phyloP scores from a whole-genome alignment of 1,284 basidiomycete genomes.

The Vanrija humicola region DNA sequence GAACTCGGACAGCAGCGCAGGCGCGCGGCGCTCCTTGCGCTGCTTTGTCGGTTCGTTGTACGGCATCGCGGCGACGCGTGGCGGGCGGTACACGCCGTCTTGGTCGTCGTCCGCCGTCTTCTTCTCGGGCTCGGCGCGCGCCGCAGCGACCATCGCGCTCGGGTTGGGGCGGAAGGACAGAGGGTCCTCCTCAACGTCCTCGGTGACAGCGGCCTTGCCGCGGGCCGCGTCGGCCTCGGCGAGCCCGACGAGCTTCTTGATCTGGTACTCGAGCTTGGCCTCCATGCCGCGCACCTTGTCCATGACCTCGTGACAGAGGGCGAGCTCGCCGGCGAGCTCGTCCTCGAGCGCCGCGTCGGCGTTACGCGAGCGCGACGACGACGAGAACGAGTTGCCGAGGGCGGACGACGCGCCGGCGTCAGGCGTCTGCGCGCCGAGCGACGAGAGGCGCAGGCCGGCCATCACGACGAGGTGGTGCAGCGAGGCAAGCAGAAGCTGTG shows the following conservation, averaged over 20 bases:
- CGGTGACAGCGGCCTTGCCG: conserved; percentile 53
- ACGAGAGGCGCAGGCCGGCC: conserved; percentile 54
- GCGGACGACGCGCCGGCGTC: conserved; percentile 19
- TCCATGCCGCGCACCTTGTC: conserved; percentile 62
- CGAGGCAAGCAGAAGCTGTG: conserved; percentile 79
- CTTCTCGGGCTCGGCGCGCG: conserved; percentile 20
- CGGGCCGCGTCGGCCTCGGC: conserved; percentile 57
- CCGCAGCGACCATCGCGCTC: conserved; percentile 34
- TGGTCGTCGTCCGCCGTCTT: conserved; percentile 36
- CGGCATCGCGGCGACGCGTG: conserved; percentile 85
- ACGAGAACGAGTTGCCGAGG: conserved; percentile 15
- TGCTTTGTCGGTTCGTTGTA: conserved; percentile 62
- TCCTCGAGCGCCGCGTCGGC: conserved; percentile 9
- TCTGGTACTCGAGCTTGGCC: conserved; percentile 84
- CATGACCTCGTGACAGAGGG: conserved; percentile 50
- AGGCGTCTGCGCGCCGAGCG: conserved; percentile 1
- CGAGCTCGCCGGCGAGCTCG: conserved; percentile 37
- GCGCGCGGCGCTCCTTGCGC: conserved; percentile 61
- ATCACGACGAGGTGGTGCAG: conserved; percentile 79
- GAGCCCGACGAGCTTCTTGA: conserved; percentile 81
- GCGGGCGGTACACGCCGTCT: conserved; percentile 77
- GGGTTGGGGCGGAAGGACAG: conserved; percentile 89
- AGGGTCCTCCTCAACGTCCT: conserved; percentile 66
- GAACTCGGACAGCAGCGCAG: conserved; percentile 63
- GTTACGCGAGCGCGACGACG: neutral